Base-by-base conservation (phyloP, 805 yeast species). In the Saccharomyces eubayanus region DNA sequence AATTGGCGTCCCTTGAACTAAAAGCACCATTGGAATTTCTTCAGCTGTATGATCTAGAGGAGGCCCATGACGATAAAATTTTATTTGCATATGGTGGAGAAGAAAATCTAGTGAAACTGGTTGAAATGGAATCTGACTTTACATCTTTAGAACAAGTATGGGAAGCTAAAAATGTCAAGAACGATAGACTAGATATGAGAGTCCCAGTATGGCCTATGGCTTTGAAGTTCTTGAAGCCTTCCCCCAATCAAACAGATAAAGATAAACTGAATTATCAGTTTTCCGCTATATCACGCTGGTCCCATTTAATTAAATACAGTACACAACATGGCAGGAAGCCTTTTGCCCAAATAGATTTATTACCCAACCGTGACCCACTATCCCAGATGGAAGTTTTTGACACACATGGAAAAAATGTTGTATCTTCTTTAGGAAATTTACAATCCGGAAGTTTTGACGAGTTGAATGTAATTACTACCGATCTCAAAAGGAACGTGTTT, bases 71-170 rank as follows among this genome's bases (percentile, higher is more conserved):
- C 10, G 49, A 51, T 24, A 51, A 24, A 6, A 47, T 53, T 24
- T 67, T 83, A 1, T 81, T 87, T 68, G 96, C 94, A 0, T 80
- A 74, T 62, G 97, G 97, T 36, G 99, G 98, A 29, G 81, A 88
- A 63, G 95, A 90, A 61, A 82, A 82, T 55, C 51, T 67, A n/a
- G 67, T 69, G 20, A 68, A 69, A 51, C 63, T 65, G 31, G 60
- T 63, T 5, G 62, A 63, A 45, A 43, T 62, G 12, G 56, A 60
- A 3, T 62, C 67, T 5, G 59, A 57, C 46, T 62, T 56, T 21
- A 59, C 24, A 52, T 64, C 48, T 60, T 69, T 56, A 63, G 68
- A 61, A 62, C 59, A 62, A 63, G 56, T 85, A 4, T 91, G 86
- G 77, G 76, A 78, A 59, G 96, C 86, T 2, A 87, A 87, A 65